Evolutionary conservation across 805 yeast genomes (phyloP), one percentile per base, ranked within the genome.

Genomic region (Metschnikowia peoriensis): DNA sequence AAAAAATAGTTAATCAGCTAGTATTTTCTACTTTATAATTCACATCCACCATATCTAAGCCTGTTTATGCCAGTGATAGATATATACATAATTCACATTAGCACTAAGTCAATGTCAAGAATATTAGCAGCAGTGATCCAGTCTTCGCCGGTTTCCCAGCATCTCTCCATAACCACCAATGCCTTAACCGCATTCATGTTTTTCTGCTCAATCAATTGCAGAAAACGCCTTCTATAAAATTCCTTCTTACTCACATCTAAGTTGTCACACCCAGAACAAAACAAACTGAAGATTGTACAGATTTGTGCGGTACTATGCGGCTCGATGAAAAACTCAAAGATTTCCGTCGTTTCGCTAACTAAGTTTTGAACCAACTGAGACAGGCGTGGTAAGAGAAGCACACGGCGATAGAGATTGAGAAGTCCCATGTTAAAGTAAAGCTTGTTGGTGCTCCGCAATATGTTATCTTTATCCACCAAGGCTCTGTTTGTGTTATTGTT

Each of bases 241-340:
- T 61, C 57, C 32, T 81, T 62, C 50, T 66, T 60, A 1, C 58
- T 57, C 0, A 64, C 64, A 50, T 79, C 74, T 12, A 70, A 55
- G 7, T 79, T 73, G 57, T 84, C 89, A 64, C 86, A 81, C 16
- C 82, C 89, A 22, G 84, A 81, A 29, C 83, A 73, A 55, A 84
- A 81, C 4, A 77, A 66, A 16, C 84, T 81, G 52, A 83, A 79
- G 6, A 82, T 70, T 46, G 82, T 66, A 61, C 87, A 82, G 5
- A 82, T 67, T 52, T 83, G 85, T 6, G 83, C 81, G 0, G 82
- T 75, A 2, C 81, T 69, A 9, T 73, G 70, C 6, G 75, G 67
- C 16, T 75, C 78, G 7, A 84, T 73, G 49, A 74, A 65, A 0
- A 66, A 59, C 37, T 66, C 69, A 2, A 79, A 56, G 1, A 77